Evolutionary conservation across 441 rosid genomes (phyloP), one percentile per base, ranked within the genome.

Genomic region (Populus hybrid): DNA sequence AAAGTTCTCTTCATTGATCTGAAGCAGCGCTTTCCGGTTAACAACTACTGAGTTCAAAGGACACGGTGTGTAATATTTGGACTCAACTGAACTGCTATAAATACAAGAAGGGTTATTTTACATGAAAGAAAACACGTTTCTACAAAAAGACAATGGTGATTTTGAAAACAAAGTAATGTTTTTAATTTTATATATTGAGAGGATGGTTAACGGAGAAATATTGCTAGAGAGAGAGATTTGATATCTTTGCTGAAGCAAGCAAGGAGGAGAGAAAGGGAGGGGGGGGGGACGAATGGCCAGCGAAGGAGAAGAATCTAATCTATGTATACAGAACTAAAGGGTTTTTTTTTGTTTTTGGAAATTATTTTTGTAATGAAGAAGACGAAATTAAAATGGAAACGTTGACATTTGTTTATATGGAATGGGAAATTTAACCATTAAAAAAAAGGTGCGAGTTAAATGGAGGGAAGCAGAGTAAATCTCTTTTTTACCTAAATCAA

Each of bases 251-350:
- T 73, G 46, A 67, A 10, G 30, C 21, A 14, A 34, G 35, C 26
- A 38, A 78, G 26, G 42, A 14, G 65, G 67, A 66, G 68, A 53
- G 5, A n/a, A 74, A 3, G 32, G 32, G 3, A 3, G 4, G 32
- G 32, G 32, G 32, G 32, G 32, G 4, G 32, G 32, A 71, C 34
- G 78, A 77, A 70, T 72, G 82, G 83, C 57, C 76, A 70, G 78
- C 75, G 18, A 73, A 30, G 32, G 32, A 30, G 32, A 30, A 30
- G 32, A 30, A 30, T 30, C 4, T 30, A 30, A 30, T 30, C 32
- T 30, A 30, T 30, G 32, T 30, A 30, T 30, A 30, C 32, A 30
- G 32, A 30, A 30, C 32, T 30, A 30, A 30, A 30, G 32, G 32
- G 3, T 3, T 30, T 30, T 30, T 30, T 30, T 30, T 30, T 30